phyloP scores from a whole-genome alignment of 1,139 yeast species.

The Blastobotrys petasosporus region DNA sequence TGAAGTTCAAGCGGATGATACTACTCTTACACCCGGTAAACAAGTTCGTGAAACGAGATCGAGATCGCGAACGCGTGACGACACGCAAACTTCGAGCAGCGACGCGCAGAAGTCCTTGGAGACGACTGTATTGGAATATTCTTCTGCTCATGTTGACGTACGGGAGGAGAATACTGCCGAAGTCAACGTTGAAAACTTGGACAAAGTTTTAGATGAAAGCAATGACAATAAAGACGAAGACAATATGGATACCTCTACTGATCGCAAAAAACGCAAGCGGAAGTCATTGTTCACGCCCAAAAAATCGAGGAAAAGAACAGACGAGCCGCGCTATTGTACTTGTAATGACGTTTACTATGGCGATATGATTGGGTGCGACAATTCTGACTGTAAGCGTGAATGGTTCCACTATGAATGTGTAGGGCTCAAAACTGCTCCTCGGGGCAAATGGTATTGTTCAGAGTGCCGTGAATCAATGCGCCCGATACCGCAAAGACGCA shows the following conservation, averaged over 20 bases:
- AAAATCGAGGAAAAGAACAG: neutral
- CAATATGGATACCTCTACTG: neutral
- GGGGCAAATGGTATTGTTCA: conserved; percentile 37
- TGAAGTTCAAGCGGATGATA: neutral
- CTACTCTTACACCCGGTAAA: neutral
- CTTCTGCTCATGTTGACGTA: too few species aligned
- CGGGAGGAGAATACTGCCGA: too few species aligned
- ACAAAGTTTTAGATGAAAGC: neutral
- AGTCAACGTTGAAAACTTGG: neutral
- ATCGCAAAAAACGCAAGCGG: neutral
- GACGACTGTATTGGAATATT: too few species aligned
- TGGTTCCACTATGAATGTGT: conserved; percentile 80
- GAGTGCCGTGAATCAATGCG: conserved; percentile 18
- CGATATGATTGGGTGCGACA: conserved; percentile 87
- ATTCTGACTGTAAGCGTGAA: conserved; percentile 65
- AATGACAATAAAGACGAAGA: too few species aligned
- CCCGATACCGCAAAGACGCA: neutral
- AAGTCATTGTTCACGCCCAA: neutral
- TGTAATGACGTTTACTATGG: conserved; percentile 80
- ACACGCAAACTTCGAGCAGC: neutral
- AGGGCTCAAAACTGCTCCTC: conserved; percentile 44
- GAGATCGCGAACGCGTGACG: conserved; percentile 1
- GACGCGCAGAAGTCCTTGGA: neutral
- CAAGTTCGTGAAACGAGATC: neutral
- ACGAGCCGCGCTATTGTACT: conserved; percentile 49